These are phyloP conservation scores for Beauveria caledonica DNA, from an alignment of 2,329 filamentous ascomycete species.

Conservation along the genomic window DNA sequence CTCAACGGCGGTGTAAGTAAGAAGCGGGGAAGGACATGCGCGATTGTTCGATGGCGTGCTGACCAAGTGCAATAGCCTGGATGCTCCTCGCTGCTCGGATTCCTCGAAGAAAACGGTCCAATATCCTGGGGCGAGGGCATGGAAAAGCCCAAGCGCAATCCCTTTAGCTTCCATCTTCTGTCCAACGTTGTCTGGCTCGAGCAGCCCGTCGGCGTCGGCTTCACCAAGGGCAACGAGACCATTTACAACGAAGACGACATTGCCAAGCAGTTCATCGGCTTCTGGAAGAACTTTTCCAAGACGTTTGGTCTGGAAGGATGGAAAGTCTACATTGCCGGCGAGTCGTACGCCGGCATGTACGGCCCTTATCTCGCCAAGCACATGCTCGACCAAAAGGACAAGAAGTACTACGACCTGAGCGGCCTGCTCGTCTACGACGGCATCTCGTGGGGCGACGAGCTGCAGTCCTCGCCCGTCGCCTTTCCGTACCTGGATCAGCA, in stretches of 20 bases:
- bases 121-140: conserved; percentile 66
- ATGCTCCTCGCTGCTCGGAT: conserved; percentile 55
- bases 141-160: conserved; percentile 53
- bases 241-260: conserved; percentile 58
- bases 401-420: conserved; percentile 57
- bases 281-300: conserved; percentile 64
- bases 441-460: conserved; percentile 42
- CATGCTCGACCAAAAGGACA: conserved; percentile 61
- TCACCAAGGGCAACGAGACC: conserved; percentile 55
- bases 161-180: conserved; percentile 66
- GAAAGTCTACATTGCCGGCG: conserved; percentile 65
- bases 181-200: conserved; percentile 74
- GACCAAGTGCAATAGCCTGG: conserved; percentile 33
- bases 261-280: conserved; percentile 59
- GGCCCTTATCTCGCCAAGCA: conserved; percentile 65
- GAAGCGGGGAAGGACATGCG: neutral
- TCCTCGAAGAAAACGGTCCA: conserved; percentile 71
- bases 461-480: conserved; percentile 39
- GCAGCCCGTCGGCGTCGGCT: conserved; percentile 60
- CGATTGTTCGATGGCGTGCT: neutral
- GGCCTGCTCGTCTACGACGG: conserved; percentile 70
- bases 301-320: conserved; percentile 54
- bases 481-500: conserved; percentile 55
- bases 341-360: conserved; percentile 59
- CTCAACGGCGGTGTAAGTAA: conserved; percentile 32